These are phyloP conservation scores for Mrakia blollopis DNA, from an alignment of 768 basidiomycete species.

Conservation along the genomic window DNA sequence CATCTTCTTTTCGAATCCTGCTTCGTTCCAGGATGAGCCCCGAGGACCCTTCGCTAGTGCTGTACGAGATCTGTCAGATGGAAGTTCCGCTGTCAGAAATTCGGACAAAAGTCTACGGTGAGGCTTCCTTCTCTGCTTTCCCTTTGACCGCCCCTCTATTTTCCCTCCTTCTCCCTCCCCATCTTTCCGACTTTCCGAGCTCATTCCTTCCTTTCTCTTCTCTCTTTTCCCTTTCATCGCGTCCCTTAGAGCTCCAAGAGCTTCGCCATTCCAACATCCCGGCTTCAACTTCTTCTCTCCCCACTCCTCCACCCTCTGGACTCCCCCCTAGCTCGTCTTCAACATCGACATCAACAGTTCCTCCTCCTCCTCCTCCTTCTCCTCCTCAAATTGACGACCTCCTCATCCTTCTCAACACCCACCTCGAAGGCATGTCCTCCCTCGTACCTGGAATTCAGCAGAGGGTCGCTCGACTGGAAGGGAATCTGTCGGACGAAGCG, in stretches of 20 bases:
- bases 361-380: not conserved
- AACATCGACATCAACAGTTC: not conserved
- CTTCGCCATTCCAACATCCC: not conserved
- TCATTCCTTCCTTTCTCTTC: not conserved
- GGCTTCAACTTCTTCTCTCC: not conserved
- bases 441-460: not conserved
- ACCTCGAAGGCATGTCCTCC: not conserved
- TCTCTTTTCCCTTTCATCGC: too few species aligned
- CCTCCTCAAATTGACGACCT: slow-evolving; percentile 11
- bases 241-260: slow-evolving; percentile 21
- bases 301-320: not conserved
- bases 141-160: not conserved
- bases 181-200: not conserved
- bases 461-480: not conserved
- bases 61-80: not conserved
- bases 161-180: not conserved
- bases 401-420: not conserved
- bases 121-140: not conserved
- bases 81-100: not conserved
- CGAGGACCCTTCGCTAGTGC: not conserved
- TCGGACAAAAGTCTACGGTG: not conserved
- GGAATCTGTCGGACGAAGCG: not conserved
- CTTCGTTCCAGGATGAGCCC: not conserved
- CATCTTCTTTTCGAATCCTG: not conserved
- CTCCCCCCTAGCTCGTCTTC: not conserved